Base-by-base conservation (phyloP, 1,139 yeast species). In the Hyphopichia wangnamkhiaoensis region DNA sequence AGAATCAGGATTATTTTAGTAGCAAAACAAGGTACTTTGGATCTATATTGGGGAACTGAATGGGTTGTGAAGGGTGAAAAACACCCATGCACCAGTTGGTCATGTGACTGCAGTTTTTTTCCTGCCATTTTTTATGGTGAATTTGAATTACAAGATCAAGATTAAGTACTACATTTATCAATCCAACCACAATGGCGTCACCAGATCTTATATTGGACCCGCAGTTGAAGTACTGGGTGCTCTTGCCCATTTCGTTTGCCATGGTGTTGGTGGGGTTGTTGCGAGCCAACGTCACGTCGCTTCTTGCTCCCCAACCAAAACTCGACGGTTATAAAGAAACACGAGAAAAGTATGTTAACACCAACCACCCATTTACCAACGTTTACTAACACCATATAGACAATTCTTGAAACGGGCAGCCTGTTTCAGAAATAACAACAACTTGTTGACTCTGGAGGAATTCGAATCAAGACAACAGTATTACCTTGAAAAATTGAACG, bases 201-300 rank as follows among this genome's bases (percentile, higher is more conserved):
- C 61, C 63, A 17, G 74, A 70, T 37, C 58, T 70, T 30, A 47
- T 83, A 13, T 69, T 91, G 37, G 98, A 91, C 57, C 95, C 96
- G 5, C 79, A 80, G 43, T 71, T 93, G 47, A 84, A 87, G 61
- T 78, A 82, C 50, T 93, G 98, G 98, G 98, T 90, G 29, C 71
- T 93, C 19, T 63, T 90, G 34, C 98, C 98, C 26, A 91, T 93
- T 35, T 80, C 96, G 7, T 58, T 86, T 29, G 95, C 90, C 25
- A 90, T 93, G 96, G 84, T 93, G 14, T 64, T 91, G 41, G 91
- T 89, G n/a, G 97, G 97, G 5, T 63, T 93, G 25, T 63, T 89
- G 35, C 72, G 96, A 43, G 83, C 88, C 44, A 82, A 84, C 52
- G 74, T 84, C 24, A 80, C 90, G 34, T 63, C 71, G 28, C 63